Conservation (phyloP, 306 rosid species). For the Prunus padus region DNA sequence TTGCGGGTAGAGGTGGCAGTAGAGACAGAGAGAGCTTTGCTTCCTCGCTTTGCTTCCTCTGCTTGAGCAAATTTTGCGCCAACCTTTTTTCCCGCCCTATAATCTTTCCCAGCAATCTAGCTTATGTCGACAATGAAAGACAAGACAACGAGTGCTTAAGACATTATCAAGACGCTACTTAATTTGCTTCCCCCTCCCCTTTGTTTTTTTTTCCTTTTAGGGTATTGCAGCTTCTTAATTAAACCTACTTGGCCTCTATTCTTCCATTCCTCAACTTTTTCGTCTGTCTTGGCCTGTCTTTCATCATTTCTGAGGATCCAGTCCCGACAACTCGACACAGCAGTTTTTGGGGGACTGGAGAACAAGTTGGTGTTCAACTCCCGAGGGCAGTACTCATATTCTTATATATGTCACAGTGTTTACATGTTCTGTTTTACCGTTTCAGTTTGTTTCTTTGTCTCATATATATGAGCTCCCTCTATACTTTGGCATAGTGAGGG, state of each 20-base stretch:
- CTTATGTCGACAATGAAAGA: constrained; percentile 38
- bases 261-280: constrained; percentile 29
- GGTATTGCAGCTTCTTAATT: constrained; percentile 32
- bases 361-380: constrained; percentile 37
- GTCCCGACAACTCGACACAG: constrained; percentile 42
- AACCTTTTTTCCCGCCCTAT: constrained; percentile 44
- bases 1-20: constrained; percentile 56
- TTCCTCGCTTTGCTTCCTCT: constrained; percentile 26
- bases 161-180: constrained; percentile 15
- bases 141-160: constrained; percentile 28
- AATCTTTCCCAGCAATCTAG: constrained; percentile 70
- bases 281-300: neutral
- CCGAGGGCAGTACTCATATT: constrained; percentile 31
- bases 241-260: constrained; percentile 33
- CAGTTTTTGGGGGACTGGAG: constrained; percentile 22
- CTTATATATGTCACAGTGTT: neutral
- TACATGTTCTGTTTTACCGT: constrained; percentile 20
- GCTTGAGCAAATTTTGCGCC: constrained; percentile 40
- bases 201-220: constrained; percentile 22
- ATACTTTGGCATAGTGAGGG: neutral
- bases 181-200: neutral
- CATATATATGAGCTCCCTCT: neutral
- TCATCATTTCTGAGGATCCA: constrained; percentile 46
- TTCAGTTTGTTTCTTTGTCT: constrained; percentile 35
- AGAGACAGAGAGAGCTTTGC: constrained; percentile 27